Evolutionary conservation across 306 rosid genomes (phyloP), one percentile per base, ranked within the genome.

Genomic region (Luffa aegyptiaca): DNA sequence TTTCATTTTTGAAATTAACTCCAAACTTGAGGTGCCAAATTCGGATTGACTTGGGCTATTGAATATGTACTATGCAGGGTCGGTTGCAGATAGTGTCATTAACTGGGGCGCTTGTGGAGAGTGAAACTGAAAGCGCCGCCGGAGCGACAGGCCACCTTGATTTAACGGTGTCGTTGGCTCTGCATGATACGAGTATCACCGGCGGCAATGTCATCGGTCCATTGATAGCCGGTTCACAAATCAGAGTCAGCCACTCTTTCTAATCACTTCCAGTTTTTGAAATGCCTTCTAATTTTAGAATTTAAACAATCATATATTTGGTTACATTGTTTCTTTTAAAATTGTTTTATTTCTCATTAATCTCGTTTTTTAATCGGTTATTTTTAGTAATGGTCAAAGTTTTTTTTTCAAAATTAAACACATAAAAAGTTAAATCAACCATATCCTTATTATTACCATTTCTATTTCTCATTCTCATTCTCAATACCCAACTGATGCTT

Each of bases 131-230:
- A 0, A 77, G 80, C 71, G 91, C 1, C 9, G 88, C 51, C 56
- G 77, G 35, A 89, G 79, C 82, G 86, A 87, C 80, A 79, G 90
- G 66, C 85, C 63, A 13, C 96, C 5, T 96, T 20, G 96, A 96
- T 14, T 78, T 93, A 85, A 89, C 92, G 73, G 92, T 93, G 72
- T 84, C 92, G n/a, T 90, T 93, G 71, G 96, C 93, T 13, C 92
- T 93, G 55, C 92, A 96, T 18, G 97, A 93, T 36, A 93, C 97
- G 26, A 85, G 93, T 0, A 96, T 92, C n/a, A 82, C 90, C 6
- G 96, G 98, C 13, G 98, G 97, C 45, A 88, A 90, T 48, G 84
- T 93, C 84, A 93, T 92, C 77, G 98, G 98, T 82, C 53, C 86
- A 18, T 85, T 94, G 31, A 87, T 83, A 10, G 98, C 98, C 71